phyloP scores from a whole-genome alignment of 1,284 basidiomycete species.

The Coniferiporia weirii region DNA sequence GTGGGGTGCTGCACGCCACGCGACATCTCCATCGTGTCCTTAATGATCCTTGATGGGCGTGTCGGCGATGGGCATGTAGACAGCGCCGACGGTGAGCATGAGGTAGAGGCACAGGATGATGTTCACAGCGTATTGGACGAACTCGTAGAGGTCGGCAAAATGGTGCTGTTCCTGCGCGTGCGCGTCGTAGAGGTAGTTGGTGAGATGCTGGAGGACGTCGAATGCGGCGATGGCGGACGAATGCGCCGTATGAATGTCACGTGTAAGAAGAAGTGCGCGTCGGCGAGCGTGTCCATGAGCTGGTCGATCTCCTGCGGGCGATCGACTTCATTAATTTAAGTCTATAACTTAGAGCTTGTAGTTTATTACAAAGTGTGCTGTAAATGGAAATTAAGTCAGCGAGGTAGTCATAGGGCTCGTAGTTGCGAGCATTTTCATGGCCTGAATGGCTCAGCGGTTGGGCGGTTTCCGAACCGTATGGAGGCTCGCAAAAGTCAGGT shows the following conservation, averaged over 20 bases:
- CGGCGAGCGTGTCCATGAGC: conserved; percentile 89
- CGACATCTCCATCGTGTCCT: conserved; percentile 99
- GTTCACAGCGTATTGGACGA: conserved; percentile 94
- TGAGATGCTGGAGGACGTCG: no score
- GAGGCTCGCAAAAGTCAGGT: no score
- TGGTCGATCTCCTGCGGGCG: conserved; percentile 76
- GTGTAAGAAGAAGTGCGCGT: conserved; percentile 5
- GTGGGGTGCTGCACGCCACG: conserved; percentile 92
- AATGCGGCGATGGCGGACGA: conserved; percentile 98
- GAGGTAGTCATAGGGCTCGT: no score
- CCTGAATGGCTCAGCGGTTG: no score
- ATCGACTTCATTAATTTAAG: no score
- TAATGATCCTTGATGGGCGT: conserved; percentile 98
- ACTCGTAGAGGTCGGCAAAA: conserved; percentile 93
- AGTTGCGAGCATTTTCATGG: no score
- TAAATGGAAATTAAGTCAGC: no score
- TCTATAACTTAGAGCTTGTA: no score
- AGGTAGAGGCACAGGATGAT: conserved; percentile 93
- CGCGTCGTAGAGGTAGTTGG: conserved; percentile 93
- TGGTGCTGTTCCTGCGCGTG: conserved; percentile 87
- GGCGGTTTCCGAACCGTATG: no score
- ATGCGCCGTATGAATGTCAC: conserved; percentile 42
- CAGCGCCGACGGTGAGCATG: conserved; percentile 98
- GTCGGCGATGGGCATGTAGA: conserved; percentile 83
- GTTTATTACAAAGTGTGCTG: no score